phyloP scores from a whole-genome alignment of 2,329 filamentous ascomycete species.

The Aspergillus sp. region DNA sequence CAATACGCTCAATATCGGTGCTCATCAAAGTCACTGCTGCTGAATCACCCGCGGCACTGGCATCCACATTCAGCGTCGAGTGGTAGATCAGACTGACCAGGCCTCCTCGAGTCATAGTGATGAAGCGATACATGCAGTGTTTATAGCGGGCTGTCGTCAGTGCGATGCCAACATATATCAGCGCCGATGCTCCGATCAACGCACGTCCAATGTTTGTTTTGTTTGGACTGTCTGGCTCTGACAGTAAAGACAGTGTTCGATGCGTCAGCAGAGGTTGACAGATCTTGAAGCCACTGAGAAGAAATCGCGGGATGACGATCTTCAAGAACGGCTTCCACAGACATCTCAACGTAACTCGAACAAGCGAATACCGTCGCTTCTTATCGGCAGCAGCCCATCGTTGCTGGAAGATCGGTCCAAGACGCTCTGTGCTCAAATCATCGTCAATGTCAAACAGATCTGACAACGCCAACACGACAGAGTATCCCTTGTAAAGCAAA shows the following conservation, averaged over 20 bases:
- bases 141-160: constrained; percentile 26
- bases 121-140: constrained; percentile 31
- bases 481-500: constrained; percentile 47
- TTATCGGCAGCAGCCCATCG: neutral
- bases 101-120: constrained; percentile 34
- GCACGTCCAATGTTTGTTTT: constrained; percentile 38
- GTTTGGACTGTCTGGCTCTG: constrained; percentile 19
- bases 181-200: constrained; percentile 38
- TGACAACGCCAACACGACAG: constrained; percentile 37
- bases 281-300: constrained; percentile 33
- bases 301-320: constrained; percentile 26
- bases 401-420: neutral
- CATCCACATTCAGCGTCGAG: constrained; percentile 37
- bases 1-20: constrained; percentile 38
- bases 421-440: constrained; percentile 36
- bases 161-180: constrained; percentile 41
- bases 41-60: constrained; percentile 29
- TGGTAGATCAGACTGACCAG: constrained; percentile 44
- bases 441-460: constrained; percentile 45
- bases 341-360: constrained; percentile 10
- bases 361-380: no score
- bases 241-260: constrained; percentile 30
- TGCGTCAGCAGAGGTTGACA: constrained; percentile 35
- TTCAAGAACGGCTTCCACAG: constrained; percentile 30
- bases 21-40: constrained; percentile 45